These are phyloP conservation scores for Histomonas meleagridis DNA, from an alignment of 208 protist genomes.

Conservation along the genomic window DNA sequence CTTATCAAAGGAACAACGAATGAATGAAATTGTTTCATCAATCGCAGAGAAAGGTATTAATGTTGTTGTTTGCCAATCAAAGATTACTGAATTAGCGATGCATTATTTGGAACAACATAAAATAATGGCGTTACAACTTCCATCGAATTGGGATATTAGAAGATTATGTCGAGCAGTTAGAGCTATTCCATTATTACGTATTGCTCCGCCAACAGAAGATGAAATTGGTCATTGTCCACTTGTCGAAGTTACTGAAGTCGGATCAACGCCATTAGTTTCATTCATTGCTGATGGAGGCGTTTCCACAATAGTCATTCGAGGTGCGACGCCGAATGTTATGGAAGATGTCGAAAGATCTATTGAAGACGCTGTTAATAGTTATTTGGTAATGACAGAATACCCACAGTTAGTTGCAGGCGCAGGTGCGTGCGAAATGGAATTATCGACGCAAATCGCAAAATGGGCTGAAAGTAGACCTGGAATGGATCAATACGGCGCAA, in stretches of 20 bases:
- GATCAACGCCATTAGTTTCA: conserved; percentile 59
- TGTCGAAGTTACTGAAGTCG: conserved; percentile 82
- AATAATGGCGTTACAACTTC: conserved; percentile 91
- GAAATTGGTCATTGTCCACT: conserved; percentile 62
- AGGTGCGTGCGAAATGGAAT: conserved; percentile 88
- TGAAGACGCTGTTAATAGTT: conserved; percentile 88
- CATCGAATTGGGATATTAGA: conserved; percentile 95
- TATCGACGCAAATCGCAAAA: conserved; percentile 49
- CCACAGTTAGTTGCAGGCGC: conserved; percentile 80
- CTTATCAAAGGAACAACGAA: conserved; percentile 82
- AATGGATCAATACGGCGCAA: conserved; percentile 92
- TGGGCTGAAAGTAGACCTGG: conserved; percentile 43
- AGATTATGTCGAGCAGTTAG: conserved; percentile 85
- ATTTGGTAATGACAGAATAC: conserved; percentile 71
- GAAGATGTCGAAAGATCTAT: conserved; percentile 79
- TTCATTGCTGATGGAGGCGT: conserved; percentile 48
- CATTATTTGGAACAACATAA: conserved; percentile 92
- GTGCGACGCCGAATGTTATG: conserved; percentile 86
- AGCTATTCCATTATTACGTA: conserved; percentile 57
- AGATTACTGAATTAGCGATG: conserved; percentile 88
- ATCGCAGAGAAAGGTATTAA: conserved; percentile 86
- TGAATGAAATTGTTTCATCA: conserved; percentile 80
- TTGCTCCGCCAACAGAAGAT: conserved; percentile 35
- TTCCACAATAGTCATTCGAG: conserved; percentile 93
- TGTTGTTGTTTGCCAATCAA: conserved; percentile 85